A percentile compares a stretch with the other conserved stretches of the same genome.
Conservation (phyloP, 1,139 yeast genomes). For the Saccharomycopsis phalli region DNA sequence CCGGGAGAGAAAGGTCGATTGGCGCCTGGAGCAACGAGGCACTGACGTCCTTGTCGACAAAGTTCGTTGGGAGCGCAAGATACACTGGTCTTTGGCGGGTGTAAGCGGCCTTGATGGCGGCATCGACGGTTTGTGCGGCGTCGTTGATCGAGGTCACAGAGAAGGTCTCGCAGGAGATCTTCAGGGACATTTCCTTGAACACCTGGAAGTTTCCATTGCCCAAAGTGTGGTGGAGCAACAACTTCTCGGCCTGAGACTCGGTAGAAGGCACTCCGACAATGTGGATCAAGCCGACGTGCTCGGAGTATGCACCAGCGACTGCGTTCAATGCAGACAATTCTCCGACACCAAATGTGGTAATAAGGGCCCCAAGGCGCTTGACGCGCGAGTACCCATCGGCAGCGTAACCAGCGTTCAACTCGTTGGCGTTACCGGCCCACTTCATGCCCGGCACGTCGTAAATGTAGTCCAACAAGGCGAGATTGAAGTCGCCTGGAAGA, state of each 20-base stretch:
- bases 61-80: slow-evolving; percentile 74
- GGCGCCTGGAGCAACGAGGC: slow-evolving; percentile 45
- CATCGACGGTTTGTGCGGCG: slow-evolving; percentile 65
- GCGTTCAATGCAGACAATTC: slow-evolving; percentile 53
- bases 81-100: slow-evolving; percentile 75
- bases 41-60: slow-evolving; percentile 58
- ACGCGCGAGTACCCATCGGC: slow-evolving; percentile 66
- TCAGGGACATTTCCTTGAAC: slow-evolving; percentile 64
- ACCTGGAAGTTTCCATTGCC: slow-evolving; percentile 84
- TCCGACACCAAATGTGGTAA: slow-evolving; percentile 66
- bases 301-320: slow-evolving; percentile 51
- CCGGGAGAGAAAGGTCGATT: slow-evolving; percentile 50
- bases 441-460: slow-evolving; percentile 49
- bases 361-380: slow-evolving; percentile 48
- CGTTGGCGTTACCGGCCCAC: slow-evolving; percentile 71
- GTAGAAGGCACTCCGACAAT: slow-evolving; percentile 52
- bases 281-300: slow-evolving; percentile 48
- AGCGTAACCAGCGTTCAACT: slow-evolving; percentile 63
- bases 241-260: slow-evolving; percentile 55
- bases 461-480: slow-evolving; percentile 53
- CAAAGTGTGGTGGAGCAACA: slow-evolving; percentile 53
- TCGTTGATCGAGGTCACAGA: slow-evolving; percentile 50
- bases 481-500: slow-evolving; percentile 64
- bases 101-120: slow-evolving; percentile 65
- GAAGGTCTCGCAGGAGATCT: slow-evolving; percentile 58